Conservation (phyloP, 2,329 filamentous ascomycete species). For the Venturia nashicola region DNA sequence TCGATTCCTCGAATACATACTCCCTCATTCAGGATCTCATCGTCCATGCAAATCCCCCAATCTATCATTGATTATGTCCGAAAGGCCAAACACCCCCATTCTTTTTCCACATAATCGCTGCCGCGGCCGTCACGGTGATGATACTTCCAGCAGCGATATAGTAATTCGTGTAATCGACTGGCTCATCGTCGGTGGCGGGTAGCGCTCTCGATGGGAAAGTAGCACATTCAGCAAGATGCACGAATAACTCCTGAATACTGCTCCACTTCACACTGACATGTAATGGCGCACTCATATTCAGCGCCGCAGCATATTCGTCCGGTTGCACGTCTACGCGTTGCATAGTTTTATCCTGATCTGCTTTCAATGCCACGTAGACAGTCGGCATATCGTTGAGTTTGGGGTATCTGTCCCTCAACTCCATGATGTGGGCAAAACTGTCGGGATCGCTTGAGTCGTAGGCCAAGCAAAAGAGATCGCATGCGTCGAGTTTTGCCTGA, state of each 20-base stretch:
- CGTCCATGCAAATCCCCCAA: background rate
- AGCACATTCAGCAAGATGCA: conserved; percentile 78
- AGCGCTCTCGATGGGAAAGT: conserved; percentile 82
- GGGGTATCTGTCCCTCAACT: conserved; percentile 64
- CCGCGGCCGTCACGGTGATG: conserved; percentile 45
- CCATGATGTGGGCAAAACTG: conserved; percentile 84
- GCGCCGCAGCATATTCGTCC: conserved; percentile 72
- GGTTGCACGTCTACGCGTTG: conserved; percentile 84
- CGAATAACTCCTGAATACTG: conserved; percentile 88
- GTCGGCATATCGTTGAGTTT: conserved; percentile 81
- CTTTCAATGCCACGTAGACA: conserved; percentile 87
- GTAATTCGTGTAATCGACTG: conserved; percentile 68
- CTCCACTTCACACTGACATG: conserved; percentile 94
- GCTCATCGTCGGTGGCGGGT: conserved; percentile 78
- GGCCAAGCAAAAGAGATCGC: conserved; percentile 86
- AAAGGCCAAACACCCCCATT: conserved; percentile 1
- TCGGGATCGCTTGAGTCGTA: conserved; percentile 97
- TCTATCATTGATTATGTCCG: background rate
- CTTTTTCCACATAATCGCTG: conserved; percentile 48
- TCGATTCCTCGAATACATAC: no score
- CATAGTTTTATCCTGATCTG: conserved; percentile 92
- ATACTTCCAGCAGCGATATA: conserved; percentile 74
- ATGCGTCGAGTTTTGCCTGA: conserved; percentile 75
- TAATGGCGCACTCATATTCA: conserved; percentile 82
- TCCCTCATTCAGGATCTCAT: background rate